phyloP scores from a whole-genome alignment of 441 rosid genomes.

The Flueggea neowawraea region DNA sequence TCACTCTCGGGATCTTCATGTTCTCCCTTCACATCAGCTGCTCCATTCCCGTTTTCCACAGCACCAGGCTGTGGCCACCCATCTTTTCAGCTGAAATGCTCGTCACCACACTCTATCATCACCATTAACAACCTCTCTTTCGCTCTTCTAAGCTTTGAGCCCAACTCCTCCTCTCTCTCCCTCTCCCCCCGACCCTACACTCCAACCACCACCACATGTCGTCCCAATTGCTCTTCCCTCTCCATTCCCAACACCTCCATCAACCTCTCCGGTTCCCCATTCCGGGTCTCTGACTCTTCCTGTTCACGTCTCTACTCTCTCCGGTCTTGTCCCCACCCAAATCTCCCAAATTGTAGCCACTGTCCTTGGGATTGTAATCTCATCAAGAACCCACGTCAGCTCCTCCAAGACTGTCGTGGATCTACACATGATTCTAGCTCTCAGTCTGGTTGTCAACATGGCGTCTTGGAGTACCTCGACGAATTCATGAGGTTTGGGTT shows the following conservation, averaged over 20 bases:
- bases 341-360: constrained; percentile 51
- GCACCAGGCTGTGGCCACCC: constrained; percentile 85
- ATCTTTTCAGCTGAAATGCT: constrained; percentile 62
- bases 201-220: neutral
- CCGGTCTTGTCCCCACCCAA: constrained; percentile 52
- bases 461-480: constrained; percentile 49
- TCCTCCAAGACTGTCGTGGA: constrained; percentile 54
- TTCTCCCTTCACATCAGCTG: constrained; percentile 52
- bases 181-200: constrained; percentile 23
- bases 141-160: constrained; percentile 47
- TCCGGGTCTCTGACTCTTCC: constrained; percentile 62
- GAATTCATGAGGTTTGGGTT: constrained; percentile 48
- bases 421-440: constrained; percentile 32
- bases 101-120: constrained; percentile 52
- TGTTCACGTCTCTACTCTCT: constrained; percentile 74
- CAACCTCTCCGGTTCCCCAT: constrained; percentile 64
- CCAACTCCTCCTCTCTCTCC: constrained; percentile 52
- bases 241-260: constrained; percentile 41
- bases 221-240: constrained; percentile 25
- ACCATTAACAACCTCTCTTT: constrained; percentile 60
- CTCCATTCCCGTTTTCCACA: constrained; percentile 72
- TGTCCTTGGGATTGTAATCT: constrained; percentile 69
- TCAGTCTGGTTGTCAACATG: constrained; percentile 65
- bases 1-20: constrained; percentile 24
- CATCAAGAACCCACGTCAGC: constrained; percentile 51